Base-by-base conservation (phyloP, 352 stramenopile genomes). In the Phytophthora podocarpi region DNA sequence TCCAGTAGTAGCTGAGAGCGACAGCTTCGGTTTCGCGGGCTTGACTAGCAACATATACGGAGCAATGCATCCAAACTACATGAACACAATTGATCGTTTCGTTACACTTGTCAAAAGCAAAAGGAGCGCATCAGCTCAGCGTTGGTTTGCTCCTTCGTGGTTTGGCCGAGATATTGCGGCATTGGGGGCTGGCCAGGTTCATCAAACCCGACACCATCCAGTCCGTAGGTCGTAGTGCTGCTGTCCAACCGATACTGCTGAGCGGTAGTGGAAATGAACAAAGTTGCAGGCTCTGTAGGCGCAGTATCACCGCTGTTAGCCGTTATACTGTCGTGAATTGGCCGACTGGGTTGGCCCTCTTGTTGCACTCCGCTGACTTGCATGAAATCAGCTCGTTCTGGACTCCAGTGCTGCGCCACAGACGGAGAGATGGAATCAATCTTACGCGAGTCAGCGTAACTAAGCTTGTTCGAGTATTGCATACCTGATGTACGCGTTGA, bases 21-120 rank as follows among this genome's bases (percentile, higher is more conserved):
- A n/a, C n/a, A n/a, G n/a, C n/a, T n/a, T n/a, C n/a, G n/a, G n/a
- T n/a, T n/a, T n/a, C n/a, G n/a, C n/a, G n/a, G n/a, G n/a, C n/a
- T n/a, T n/a, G n/a, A n/a, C n/a, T n/a, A n/a, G n/a, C n/a, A n/a
- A n/a, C n/a, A n/a, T n/a, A n/a, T n/a, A n/a, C n/a, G n/a, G 16
- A 13, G 3, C 36, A 30, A 34, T 16, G 26, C 16, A 37, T n/a
- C n/a, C 42, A 20, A 9, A 7, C 24, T n/a, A n/a, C n/a, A n/a
- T n/a, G n/a, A n/a, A n/a, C n/a, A n/a, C n/a, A n/a, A n/a, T 35
- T 49, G 15, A 16, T 8, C 13, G 27, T n/a, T 27, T 37, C n/a
- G 11, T 37, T 28, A n/a, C n/a, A n/a, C n/a, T n/a, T n/a, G n/a
- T 52, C 30, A 68, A 59, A 68, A 68, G 24, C 59, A 68, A 64